Evolutionary conservation across 345 rosid genomes (phyloP).

Genomic region (Salix purpurea): DNA sequence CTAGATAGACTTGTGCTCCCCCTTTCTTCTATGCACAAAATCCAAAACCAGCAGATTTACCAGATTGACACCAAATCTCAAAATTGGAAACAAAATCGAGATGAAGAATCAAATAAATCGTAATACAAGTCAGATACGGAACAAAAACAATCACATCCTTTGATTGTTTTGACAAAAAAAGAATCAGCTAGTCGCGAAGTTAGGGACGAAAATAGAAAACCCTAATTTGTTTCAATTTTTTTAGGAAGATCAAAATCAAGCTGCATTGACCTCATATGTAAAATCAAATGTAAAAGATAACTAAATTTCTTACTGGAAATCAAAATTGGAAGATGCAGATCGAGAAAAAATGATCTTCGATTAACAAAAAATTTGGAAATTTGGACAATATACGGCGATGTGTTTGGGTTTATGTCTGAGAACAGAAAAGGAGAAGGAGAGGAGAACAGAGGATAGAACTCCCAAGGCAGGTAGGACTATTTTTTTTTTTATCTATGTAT

Average conservation of each 20-base stretch:
- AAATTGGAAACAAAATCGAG: background rate
- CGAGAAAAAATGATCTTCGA: background rate
- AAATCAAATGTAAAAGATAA: background rate
- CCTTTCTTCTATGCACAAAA: background rate
- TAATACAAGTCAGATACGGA: background rate
- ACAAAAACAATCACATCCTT: background rate
- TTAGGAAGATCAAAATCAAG: slow-evolving; percentile 5
- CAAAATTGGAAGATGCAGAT: background rate
- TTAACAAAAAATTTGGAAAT: background rate
- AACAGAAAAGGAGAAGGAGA: background rate
- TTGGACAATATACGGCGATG: background rate
- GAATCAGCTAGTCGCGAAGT: background rate
- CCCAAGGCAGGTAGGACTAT: background rate
- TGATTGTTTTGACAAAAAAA: background rate
- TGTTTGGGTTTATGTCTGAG: background rate
- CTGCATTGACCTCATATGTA: slow-evolving; percentile 31
- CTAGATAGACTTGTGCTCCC: slow-evolving; percentile 1
- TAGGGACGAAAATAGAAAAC: background rate
- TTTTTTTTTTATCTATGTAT: background rate
- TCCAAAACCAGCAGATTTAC: slow-evolving; percentile 24
- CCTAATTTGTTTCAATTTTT: background rate
- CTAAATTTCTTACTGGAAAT: background rate
- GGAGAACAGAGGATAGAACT: background rate
- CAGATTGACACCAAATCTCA: slow-evolving; percentile 9
- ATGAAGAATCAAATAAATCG: background rate